A percentile compares a stretch with the other conserved stretches of the same genome.
Conservation (phyloP, 345 rosid genomes). For the Jatropha curcas region DNA sequence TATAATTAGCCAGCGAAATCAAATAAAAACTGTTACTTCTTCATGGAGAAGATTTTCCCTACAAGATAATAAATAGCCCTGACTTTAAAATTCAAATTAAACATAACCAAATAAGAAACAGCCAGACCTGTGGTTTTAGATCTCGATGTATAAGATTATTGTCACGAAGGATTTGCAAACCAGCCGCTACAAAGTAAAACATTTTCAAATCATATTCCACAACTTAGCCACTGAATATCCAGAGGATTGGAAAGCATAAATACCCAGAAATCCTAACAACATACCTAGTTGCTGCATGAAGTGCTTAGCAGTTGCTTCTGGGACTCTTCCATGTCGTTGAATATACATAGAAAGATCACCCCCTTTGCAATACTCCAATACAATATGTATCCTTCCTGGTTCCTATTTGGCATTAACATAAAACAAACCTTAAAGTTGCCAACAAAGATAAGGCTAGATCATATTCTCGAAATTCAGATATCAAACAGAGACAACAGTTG, state of each 20-base stretch:
- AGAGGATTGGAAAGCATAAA: neutral
- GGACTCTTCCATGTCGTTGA: conserved; percentile 69
- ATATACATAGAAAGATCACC: conserved; percentile 90
- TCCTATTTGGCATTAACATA: conserved; percentile 39
- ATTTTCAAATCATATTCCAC: conserved; percentile 1
- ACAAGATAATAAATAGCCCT: neutral
- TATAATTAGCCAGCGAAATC: neutral
- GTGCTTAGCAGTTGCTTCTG: conserved; percentile 80
- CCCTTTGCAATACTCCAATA: conserved; percentile 88
- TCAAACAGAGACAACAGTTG: neutral
- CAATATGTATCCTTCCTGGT: conserved; percentile 83
- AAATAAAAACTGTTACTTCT: too few relatives aligned
- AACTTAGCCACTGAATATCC: conserved; percentile 16
- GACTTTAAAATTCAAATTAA: neutral
- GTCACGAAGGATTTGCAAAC: conserved; percentile 83
- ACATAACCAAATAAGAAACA: neutral
- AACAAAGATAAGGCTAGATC: neutral
- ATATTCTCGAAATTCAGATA: neutral
- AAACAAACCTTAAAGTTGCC: neutral
- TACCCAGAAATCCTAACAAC: conserved; percentile 11
- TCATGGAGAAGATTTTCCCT: neutral
- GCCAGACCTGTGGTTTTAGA: conserved; percentile 90
- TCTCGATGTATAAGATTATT: conserved; percentile 94
- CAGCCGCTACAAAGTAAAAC: conserved; percentile 59
- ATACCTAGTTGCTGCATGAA: conserved; percentile 92